These are phyloP conservation scores for Candida hungchunana DNA, from an alignment of 805 yeast genomes.

Conservation along the genomic window DNA sequence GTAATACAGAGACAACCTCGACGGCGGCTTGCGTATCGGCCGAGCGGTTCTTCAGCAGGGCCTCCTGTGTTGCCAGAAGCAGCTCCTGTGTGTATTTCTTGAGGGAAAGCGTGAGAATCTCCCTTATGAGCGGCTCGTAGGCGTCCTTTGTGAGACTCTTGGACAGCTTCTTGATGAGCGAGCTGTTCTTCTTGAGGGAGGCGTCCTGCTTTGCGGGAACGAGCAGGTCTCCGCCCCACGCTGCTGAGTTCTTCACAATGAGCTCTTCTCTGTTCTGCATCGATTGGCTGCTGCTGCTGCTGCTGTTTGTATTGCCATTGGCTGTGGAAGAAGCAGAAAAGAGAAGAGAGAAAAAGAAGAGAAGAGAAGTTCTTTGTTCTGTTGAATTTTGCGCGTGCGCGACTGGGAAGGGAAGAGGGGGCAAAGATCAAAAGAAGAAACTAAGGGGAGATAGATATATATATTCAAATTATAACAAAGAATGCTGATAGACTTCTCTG, in stretches of 20 bases:
- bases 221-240: slow-evolving; percentile 20
- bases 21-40: slow-evolving; percentile 61
- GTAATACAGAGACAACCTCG: slow-evolving; percentile 66
- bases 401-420: no score
- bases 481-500: no score
- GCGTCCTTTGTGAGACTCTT: slow-evolving; percentile 49
- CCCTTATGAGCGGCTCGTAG: slow-evolving; percentile 49
- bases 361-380: no score
- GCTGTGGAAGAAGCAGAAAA: no score
- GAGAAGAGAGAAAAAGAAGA: no score
- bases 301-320: no score
- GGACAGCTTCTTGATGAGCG: slow-evolving; percentile 68
- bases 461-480: no score
- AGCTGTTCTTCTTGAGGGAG: slow-evolving; percentile 76
- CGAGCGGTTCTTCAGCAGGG: slow-evolving; percentile 45
- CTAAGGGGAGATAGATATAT: no score
- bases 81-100: slow-evolving; percentile 76
- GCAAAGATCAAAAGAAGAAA: no score
- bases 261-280: slow-evolving; percentile 9
- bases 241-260: slow-evolving; percentile 12
- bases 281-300: background rate
- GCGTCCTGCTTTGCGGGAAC: slow-evolving; percentile 47
- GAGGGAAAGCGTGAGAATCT: slow-evolving; percentile 56
- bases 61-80: slow-evolving; percentile 57
- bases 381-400: no score